Conservation (phyloP, 2,329 filamentous ascomycete genomes). For the Cordyceps militaris region DNA sequence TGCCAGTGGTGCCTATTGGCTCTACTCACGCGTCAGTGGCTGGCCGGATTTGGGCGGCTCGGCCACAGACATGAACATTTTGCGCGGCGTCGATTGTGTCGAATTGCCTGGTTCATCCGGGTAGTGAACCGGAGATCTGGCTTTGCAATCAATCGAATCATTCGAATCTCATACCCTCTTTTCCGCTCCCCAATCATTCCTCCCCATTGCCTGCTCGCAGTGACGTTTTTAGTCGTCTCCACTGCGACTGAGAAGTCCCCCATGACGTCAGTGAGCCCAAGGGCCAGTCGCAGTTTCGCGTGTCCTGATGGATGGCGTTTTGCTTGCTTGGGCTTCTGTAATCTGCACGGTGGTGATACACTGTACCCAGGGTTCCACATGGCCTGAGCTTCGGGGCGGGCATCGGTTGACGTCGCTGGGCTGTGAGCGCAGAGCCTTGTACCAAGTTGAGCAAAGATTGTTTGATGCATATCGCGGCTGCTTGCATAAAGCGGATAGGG, state of each 20-base stretch:
- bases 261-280: conserved; percentile 1
- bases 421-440: neutral
- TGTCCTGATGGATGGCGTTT: no score
- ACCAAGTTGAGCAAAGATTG: neutral
- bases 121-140: neutral
- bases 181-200: neutral
- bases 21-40: neutral
- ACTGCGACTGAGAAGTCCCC: neutral
- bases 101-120: neutral
- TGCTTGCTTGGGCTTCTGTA: no score
- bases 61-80: neutral
- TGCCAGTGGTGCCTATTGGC: neutral
- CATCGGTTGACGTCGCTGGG: neutral
- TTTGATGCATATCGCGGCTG: neutral
- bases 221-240: neutral
- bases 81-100: neutral
- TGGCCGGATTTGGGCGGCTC: neutral
- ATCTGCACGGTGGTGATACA: no score
- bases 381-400: neutral
- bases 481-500: neutral
- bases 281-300: neutral
- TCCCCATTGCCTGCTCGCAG: neutral
- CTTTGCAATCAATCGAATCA: neutral
- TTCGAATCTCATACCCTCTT: neutral
- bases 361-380: no score